These are phyloP conservation scores for Pyricularia grisea DNA, from an alignment of 2,329 filamentous ascomycete genomes.

Conservation along the genomic window DNA sequence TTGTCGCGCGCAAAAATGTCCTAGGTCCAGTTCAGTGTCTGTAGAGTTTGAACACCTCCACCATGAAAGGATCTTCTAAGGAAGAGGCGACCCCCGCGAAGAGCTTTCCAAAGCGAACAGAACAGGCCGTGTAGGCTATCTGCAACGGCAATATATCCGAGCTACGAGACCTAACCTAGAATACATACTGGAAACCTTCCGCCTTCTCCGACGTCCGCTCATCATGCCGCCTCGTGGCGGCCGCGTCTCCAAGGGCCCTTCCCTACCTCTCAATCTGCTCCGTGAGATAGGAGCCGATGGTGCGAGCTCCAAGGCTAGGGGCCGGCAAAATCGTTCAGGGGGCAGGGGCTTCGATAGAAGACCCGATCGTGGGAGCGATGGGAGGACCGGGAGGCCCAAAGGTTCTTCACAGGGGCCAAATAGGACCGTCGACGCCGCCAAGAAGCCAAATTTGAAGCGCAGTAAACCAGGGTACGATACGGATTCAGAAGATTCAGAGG, in stretches of 20 bases:
- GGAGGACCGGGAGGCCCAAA: not conserved
- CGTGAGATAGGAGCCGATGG: conserved; percentile 27
- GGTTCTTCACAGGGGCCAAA: not conserved
- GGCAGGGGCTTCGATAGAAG: not conserved
- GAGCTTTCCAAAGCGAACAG: not conserved
- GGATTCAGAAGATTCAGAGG: not conserved
- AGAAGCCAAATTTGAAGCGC: not conserved
- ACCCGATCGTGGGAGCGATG: not conserved
- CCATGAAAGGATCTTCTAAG: not conserved
- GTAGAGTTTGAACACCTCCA: not conserved
- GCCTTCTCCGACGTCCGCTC: not conserved
- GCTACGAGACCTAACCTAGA: not conserved
- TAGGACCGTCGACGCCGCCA: not conserved
- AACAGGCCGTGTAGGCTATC: not conserved
- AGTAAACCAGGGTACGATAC: not conserved
- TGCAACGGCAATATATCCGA: not conserved
- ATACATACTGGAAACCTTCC: not conserved
- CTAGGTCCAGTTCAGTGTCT: not conserved
- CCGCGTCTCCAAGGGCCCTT: conserved; percentile 23
- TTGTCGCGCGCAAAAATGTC: conserved; percentile 1
- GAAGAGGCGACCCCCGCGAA: not conserved
- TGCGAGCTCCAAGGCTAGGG: not conserved
- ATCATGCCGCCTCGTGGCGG: not conserved
- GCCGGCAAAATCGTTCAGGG: not conserved
- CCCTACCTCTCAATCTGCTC: conserved; percentile 32